These are phyloP conservation scores for Yamadazyma taylorii DNA, from an alignment of 1,139 yeast genomes.

Conservation along the genomic window DNA sequence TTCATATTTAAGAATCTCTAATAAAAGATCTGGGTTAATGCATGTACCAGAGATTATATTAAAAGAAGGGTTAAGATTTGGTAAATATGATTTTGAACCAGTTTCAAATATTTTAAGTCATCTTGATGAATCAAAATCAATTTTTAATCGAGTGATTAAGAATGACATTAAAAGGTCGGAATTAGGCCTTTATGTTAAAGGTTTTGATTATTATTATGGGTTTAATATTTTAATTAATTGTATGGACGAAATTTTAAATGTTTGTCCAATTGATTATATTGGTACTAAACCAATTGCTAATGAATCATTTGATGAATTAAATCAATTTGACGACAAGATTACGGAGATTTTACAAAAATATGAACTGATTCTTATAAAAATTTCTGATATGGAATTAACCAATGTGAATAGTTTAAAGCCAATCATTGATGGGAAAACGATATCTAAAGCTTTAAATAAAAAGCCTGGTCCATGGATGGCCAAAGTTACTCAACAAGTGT, in stretches of 20 bases:
- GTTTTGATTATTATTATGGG: slow-evolving; percentile 53
- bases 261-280: not conserved
- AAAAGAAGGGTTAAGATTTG: slow-evolving; percentile 70
- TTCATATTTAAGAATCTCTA: slow-evolving; percentile 35
- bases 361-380: slow-evolving; percentile 28
- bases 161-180: slow-evolving; percentile 47
- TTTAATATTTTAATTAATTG: slow-evolving; percentile 39
- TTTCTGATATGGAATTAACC: slow-evolving; percentile 31
- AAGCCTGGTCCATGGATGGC: slow-evolving; percentile 90
- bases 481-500: slow-evolving; percentile 49
- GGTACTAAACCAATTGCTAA: slow-evolving; percentile 11
- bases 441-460: slow-evolving; percentile 48
- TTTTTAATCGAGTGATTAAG: slow-evolving; percentile 16
- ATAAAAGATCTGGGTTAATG: slow-evolving; percentile 35
- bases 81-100: slow-evolving; percentile 55
- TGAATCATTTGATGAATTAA: slow-evolving; percentile 1
- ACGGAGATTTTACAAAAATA: slow-evolving; percentile 24
- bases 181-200: slow-evolving; percentile 59
- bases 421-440: slow-evolving; percentile 67
- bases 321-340: slow-evolving; percentile 2
- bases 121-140: slow-evolving; percentile 14
- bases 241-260: slow-evolving; percentile 26
- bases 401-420: slow-evolving; percentile 51
- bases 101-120: slow-evolving; percentile 40
- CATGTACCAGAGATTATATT: slow-evolving; percentile 44